phyloP scores from a whole-genome alignment of 2,329 filamentous ascomycete species.

The Drechslerella stenobrocha region DNA sequence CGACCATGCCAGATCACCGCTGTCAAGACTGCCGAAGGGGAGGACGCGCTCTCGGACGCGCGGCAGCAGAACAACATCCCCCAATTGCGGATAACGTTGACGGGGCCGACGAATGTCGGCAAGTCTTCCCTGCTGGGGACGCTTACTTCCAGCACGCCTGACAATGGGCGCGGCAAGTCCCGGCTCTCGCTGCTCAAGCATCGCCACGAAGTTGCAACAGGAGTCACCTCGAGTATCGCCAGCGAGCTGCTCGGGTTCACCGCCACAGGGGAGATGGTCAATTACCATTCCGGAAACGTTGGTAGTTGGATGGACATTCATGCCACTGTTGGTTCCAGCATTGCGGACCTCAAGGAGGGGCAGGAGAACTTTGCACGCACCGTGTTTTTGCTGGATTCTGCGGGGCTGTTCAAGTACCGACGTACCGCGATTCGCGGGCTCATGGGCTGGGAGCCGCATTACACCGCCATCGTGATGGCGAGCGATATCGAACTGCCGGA shows the following conservation, averaged over 20 bases:
- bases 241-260: constrained; percentile 90
- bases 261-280: constrained; percentile 64
- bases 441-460: constrained; percentile 95
- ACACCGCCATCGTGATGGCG: constrained; percentile 84
- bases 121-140: constrained; percentile 91
- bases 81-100: constrained; percentile 83
- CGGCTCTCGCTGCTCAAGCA: constrained; percentile 86
- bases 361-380: constrained; percentile 66
- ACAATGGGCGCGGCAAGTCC: constrained; percentile 90
- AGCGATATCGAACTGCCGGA: constrained; percentile 75
- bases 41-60: constrained; percentile 12
- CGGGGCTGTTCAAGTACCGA: constrained; percentile 84
- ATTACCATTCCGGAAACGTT: constrained; percentile 83
- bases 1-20: constrained; percentile 66
- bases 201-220: constrained; percentile 86
- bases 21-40: background rate
- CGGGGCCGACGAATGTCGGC: constrained; percentile 84
- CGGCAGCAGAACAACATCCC: constrained; percentile 56
- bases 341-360: constrained; percentile 32
- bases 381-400: constrained; percentile 88
- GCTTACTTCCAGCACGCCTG: constrained; percentile 80
- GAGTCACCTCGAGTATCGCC: constrained; percentile 89
- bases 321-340: constrained; percentile 64
- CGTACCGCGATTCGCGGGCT: constrained; percentile 85
- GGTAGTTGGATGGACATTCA: constrained; percentile 96